These are phyloP conservation scores for Pelagomonas calceolata DNA, from an alignment of 108 stramenopile genomes.

Conservation along the genomic window DNA sequence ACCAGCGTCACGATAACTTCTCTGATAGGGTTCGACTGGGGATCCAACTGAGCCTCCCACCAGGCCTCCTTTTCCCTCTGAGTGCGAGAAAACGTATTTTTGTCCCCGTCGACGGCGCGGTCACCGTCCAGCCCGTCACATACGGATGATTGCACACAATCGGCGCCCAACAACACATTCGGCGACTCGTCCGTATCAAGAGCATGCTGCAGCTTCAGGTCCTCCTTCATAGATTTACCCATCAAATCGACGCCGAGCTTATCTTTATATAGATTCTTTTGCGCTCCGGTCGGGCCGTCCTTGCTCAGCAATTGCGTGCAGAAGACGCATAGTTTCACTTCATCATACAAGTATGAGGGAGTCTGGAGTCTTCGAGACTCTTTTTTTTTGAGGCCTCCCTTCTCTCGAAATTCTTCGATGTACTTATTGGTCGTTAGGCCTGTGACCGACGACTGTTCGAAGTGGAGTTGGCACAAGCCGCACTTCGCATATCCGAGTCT, in stretches of 20 bases:
- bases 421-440: slow-evolving; percentile 27
- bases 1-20: no score
- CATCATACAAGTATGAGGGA: slow-evolving; percentile 28
- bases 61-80: slow-evolving; percentile 29
- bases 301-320: slow-evolving; percentile 27
- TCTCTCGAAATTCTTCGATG: slow-evolving; percentile 15
- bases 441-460: background rate
- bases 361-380: slow-evolving; percentile 15
- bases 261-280: slow-evolving; percentile 11
- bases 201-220: slow-evolving; percentile 8
- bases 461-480: slow-evolving; percentile 4
- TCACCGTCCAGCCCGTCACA: slow-evolving; percentile 22
- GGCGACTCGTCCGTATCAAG: slow-evolving; percentile 22
- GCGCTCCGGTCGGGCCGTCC: background rate
- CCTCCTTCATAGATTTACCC: slow-evolving; percentile 10
- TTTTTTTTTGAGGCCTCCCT: slow-evolving; percentile 10
- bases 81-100: slow-evolving; percentile 15
- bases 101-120: slow-evolving; percentile 15
- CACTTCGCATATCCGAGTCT: background rate
- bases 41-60: slow-evolving; percentile 36
- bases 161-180: no score
- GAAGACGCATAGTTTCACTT: slow-evolving; percentile 23
- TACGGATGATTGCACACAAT: no score
- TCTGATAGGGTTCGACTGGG: background rate
- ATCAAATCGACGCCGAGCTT: slow-evolving; percentile 11